Percentiles rank a stretch among this genome's conserved stretches.
These are phyloP conservation scores for Pseudopyrenochaeta lycopersici DNA, from an alignment of 2,329 filamentous ascomycete genomes.

Conservation along the genomic window DNA sequence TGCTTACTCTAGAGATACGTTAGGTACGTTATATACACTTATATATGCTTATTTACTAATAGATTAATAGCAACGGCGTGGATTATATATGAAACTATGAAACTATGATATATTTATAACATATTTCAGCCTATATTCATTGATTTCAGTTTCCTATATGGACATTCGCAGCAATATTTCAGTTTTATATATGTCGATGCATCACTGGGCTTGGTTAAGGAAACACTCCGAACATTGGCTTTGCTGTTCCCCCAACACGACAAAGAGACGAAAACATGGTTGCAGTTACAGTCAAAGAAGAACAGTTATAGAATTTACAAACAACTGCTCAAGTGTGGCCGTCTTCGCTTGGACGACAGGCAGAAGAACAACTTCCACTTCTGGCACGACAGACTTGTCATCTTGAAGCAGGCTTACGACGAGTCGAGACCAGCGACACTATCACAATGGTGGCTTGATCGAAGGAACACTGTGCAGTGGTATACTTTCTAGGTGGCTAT, in stretches of 20 bases:
- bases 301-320: not conserved
- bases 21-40: no score
- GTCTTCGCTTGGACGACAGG: not conserved
- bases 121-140: no score
- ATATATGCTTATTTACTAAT: no score
- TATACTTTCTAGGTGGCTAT: not conserved
- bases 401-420: not conserved
- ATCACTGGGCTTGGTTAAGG: conserved; percentile 26
- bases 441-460: not conserved
- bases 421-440: not conserved
- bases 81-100: no score
- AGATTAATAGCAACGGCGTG: no score
- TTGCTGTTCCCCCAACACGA: conserved; percentile 47
- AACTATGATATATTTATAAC: no score
- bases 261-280: conserved; percentile 29
- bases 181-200: no score
- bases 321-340: not conserved
- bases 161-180: no score
- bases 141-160: no score
- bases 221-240: conserved; percentile 48
- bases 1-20: no score
- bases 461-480: not conserved
- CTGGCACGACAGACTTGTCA: not conserved
- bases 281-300: conserved; percentile 2
- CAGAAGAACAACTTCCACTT: not conserved